Evolutionary conservation across 83 land plant species (phyloP).

Genomic region (Diphasiastrum complanatum): DNA sequence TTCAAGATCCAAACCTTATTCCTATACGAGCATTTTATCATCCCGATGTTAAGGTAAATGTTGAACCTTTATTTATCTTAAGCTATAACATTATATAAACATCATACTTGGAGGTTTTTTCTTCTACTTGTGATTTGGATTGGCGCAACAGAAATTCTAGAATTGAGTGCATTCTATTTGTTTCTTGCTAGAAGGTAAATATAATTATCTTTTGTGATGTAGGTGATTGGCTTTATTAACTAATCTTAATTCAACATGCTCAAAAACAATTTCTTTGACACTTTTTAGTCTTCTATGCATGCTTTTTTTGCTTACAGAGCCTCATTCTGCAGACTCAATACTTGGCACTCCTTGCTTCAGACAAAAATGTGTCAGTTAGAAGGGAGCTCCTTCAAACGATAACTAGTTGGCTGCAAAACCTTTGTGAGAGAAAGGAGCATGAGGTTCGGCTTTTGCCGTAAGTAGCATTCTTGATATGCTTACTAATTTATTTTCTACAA

Average conservation of each 20-base stretch:
- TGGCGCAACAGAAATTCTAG: no score
- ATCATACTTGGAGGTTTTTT: no score
- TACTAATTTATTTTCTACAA: neutral
- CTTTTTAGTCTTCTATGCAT: no score
- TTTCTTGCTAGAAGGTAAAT: neutral
- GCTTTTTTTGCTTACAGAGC: no score
- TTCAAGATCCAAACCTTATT: conserved; percentile 36
- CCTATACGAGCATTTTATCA: conserved; percentile 36
- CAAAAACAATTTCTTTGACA: no score
- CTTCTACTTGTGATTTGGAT: no score
- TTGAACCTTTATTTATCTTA: no score
- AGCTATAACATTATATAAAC: no score
- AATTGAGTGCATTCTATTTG: neutral
- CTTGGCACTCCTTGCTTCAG: conserved; percentile 39
- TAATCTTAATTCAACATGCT: no score
- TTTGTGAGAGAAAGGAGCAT: conserved; percentile 37
- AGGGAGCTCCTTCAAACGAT: conserved; percentile 27
- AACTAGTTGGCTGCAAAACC: conserved; percentile 35
- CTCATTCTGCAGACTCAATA: conserved; percentile 41
- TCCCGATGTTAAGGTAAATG: conserved; percentile 29
- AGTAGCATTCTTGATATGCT: neutral
- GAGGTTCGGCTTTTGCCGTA: conserved; percentile 41
- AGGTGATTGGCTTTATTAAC: no score
- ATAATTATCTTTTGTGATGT: no score
- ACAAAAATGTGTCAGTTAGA: conserved; percentile 23